Percentiles rank a stretch among this genome's conserved stretches.
Evolutionary conservation across 495 filamentous ascomycete genomes (phyloP).

Genomic region (Hypomontagnella submonticulosa): DNA sequence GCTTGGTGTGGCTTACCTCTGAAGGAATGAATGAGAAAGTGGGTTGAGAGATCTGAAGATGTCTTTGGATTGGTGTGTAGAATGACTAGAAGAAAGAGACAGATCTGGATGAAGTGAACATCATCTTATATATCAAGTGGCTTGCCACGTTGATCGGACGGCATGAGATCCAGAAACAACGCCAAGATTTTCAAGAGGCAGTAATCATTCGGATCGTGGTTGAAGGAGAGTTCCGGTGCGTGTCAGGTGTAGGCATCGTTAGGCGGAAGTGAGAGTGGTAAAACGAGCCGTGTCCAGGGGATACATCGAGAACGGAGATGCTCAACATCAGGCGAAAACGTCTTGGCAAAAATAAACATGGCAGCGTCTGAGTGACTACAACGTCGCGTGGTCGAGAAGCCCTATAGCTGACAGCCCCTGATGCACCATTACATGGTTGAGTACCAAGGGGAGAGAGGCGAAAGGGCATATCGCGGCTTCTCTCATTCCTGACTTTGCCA

Average conservation of each 20-base stretch:
- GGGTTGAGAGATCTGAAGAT: conserved; percentile 43
- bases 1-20: conserved; percentile 53
- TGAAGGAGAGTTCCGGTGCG: conserved; percentile 56
- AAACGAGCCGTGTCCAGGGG: conserved; percentile 51
- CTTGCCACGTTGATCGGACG: conserved; percentile 45
- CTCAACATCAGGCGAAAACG: conserved; percentile 40
- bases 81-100: conserved; percentile 53
- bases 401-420: conserved; percentile 26
- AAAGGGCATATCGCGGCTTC: conserved; percentile 28
- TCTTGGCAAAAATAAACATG: conserved; percentile 39
- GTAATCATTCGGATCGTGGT: conserved; percentile 55
- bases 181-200: conserved; percentile 54
- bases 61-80: conserved; percentile 51
- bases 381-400: conserved; percentile 16
- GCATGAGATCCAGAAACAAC: conserved; percentile 51
- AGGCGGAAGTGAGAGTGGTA: conserved; percentile 52
- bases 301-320: conserved; percentile 31
- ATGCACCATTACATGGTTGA: conserved; percentile 13
- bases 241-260: conserved; percentile 55
- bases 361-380: conserved; percentile 13
- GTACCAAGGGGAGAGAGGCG: conserved; percentile 8
- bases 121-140: conserved; percentile 56
- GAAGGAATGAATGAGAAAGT: conserved; percentile 61
- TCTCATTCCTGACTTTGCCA: conserved; percentile 23
- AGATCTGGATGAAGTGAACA: conserved; percentile 33